phyloP scores from a whole-genome alignment of 371 early-diverging fungal species.

The Capillidium heterosporum region DNA sequence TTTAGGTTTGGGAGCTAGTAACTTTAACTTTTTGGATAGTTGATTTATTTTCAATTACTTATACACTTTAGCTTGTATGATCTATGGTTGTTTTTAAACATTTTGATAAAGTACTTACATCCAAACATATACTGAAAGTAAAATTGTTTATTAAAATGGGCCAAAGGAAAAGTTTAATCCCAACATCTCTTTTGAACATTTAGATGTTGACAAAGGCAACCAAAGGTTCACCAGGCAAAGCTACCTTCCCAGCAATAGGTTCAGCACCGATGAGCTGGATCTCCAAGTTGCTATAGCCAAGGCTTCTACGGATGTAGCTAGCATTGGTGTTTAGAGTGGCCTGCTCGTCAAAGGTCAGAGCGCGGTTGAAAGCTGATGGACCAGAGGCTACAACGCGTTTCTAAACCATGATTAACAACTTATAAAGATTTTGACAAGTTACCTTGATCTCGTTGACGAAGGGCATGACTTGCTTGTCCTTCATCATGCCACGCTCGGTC shows the following conservation, averaged over 20 bases:
- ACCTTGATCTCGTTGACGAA: conserved; percentile 51
- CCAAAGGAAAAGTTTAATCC: too few relatives aligned
- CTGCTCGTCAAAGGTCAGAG: conserved; percentile 58
- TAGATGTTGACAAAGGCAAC: conserved; percentile 25
- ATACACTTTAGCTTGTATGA: too few relatives aligned
- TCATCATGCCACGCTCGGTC: conserved; percentile 50
- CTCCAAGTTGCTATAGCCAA: conserved; percentile 19
- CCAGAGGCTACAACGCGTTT: conserved; percentile 51
- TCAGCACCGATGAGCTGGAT: conserved; percentile 29
- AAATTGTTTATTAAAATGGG: too few relatives aligned
- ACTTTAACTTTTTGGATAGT: too few relatives aligned
- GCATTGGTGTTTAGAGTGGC: conserved; percentile 32
- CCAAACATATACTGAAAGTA: too few relatives aligned
- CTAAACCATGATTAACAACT: conserved; percentile 8
- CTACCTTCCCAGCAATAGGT: conserved; percentile 27
- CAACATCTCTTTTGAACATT: background rate
- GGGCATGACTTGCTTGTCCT: conserved; percentile 88
- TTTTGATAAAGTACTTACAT: too few relatives aligned
- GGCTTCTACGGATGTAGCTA: conserved; percentile 25
- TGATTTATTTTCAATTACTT: too few relatives aligned
- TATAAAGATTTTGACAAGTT: conserved; percentile 80
- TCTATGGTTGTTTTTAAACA: too few relatives aligned
- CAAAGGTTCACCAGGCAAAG: conserved; percentile 49
- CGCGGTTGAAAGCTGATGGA: conserved; percentile 55
- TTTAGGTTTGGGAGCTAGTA: too few relatives aligned